Conservation (phyloP, 1,284 basidiomycete genomes). For the Puccinia polysora region DNA sequence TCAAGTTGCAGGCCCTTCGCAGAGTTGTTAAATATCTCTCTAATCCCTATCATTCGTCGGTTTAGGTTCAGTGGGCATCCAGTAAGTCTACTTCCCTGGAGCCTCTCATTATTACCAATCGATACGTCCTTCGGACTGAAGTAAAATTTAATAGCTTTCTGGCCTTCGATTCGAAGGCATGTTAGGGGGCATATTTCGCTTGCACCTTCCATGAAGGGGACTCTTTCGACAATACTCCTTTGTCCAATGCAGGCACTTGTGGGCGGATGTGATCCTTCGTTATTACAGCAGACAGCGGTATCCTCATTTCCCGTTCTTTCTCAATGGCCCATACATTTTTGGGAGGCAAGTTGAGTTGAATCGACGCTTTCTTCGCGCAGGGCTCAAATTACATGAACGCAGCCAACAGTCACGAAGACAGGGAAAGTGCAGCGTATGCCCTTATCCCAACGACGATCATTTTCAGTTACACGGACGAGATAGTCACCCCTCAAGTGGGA, state of each 20-base stretch:
- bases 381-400: background rate
- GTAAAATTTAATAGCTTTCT: background rate
- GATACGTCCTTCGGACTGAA: background rate
- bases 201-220: background rate
- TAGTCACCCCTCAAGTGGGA: conserved; percentile 37
- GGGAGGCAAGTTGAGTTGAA: background rate
- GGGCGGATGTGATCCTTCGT: background rate
- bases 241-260: background rate
- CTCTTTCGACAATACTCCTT: no score
- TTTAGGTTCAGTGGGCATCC: background rate
- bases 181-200: background rate
- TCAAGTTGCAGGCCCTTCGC: no score
- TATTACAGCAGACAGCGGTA: background rate
- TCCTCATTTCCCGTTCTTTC: background rate
- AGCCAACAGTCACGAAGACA: background rate
- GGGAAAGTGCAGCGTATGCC: conserved; percentile 5
- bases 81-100: background rate
- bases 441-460: conserved; percentile 43
- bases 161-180: background rate
- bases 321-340: background rate
- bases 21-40: background rate
- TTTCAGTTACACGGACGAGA: conserved; percentile 42
- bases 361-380: background rate
- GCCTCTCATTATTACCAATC: conserved; percentile 20
- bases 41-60: background rate